phyloP scores from a whole-genome alignment of 139 green algal species.

The Chlamydomonas schloesseri region DNA sequence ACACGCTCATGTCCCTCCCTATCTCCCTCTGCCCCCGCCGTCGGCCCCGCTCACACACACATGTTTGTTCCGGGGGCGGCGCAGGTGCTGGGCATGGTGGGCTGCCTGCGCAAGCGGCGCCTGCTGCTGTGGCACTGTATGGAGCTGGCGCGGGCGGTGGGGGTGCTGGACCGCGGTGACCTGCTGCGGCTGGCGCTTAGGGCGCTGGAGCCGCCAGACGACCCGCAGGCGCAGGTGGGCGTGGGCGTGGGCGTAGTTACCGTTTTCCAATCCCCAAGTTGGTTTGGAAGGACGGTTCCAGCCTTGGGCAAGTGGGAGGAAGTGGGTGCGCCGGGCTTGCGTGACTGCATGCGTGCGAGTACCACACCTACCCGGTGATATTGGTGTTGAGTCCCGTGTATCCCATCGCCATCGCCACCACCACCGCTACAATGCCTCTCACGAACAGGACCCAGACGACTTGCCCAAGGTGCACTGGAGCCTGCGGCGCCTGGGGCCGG shows the following conservation, averaged over 20 bases:
- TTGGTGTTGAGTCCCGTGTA: no score
- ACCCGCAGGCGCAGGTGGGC: conserved; percentile 51
- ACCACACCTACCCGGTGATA: no score
- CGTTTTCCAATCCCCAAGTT: no score
- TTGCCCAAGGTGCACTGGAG: conserved; percentile 45
- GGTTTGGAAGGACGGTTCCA: no score
- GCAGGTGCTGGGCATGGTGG: conserved; percentile 76
- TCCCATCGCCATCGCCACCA: no score
- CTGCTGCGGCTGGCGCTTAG: conserved; percentile 48
- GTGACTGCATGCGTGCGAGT: no score
- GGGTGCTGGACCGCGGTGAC: background rate
- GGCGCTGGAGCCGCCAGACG: conserved; percentile 67
- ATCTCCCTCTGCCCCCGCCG: background rate
- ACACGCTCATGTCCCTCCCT: no score
- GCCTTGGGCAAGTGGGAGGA: no score
- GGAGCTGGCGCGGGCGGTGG: conserved; percentile 61
- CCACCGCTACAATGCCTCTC: conserved; percentile 11
- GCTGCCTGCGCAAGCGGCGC: conserved; percentile 69
- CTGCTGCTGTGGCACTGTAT: conserved; percentile 84
- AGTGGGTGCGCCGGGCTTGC: no score
- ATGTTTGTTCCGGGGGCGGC: no score
- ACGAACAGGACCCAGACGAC: conserved; percentile 52
- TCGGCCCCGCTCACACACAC: no score
- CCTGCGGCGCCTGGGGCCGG: background rate
- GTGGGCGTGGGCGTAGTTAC: background rate